These are phyloP conservation scores for Ambrosia artemisiifolia DNA, from an alignment of 129 eudicot species.

Conservation along the genomic window DNA sequence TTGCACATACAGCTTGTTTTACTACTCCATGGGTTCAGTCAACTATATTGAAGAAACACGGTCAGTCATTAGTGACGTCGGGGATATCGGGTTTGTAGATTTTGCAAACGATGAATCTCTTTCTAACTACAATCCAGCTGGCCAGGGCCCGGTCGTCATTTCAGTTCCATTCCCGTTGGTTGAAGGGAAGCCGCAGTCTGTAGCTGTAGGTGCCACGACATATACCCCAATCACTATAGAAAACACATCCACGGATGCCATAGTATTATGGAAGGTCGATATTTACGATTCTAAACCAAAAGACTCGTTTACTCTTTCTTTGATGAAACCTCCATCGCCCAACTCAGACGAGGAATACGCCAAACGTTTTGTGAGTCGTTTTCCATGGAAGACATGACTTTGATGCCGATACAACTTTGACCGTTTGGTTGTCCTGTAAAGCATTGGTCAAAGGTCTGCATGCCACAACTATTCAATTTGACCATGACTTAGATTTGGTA, in stretches of 20 bases:
- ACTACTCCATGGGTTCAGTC: too few relatives aligned
- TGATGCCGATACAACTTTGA: slow-evolving; percentile 48
- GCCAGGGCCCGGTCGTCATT: slow-evolving; percentile 56
- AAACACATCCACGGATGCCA: slow-evolving; percentile 54
- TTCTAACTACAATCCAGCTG: slow-evolving; percentile 43
- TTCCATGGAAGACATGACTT: slow-evolving; percentile 64
- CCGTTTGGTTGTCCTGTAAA: too few relatives aligned
- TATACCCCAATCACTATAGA: slow-evolving; percentile 53
- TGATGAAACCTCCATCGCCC: slow-evolving; percentile 97
- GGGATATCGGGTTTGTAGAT: too few relatives aligned
- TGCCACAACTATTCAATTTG: slow-evolving; percentile 68
- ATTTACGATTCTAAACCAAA: slow-evolving; percentile 85
- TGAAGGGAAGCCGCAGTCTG: slow-evolving; percentile 62
- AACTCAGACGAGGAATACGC: slow-evolving; percentile 41
- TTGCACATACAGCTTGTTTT: too few relatives aligned
- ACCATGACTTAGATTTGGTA: slow-evolving; percentile 53
- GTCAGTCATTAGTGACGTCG: too few relatives aligned
- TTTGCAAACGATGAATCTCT: slow-evolving; percentile 42
- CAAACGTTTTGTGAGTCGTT: slow-evolving; percentile 49
- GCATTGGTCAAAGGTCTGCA: slow-evolving; percentile 70
- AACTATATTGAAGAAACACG: too few relatives aligned
- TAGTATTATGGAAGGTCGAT: slow-evolving; percentile 53
- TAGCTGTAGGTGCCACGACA: too few relatives aligned
- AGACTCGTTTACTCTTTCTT: slow-evolving; percentile 62
- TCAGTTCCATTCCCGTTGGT: slow-evolving; percentile 60